Base-by-base conservation (phyloP, 768 basidiomycete genomes). In the Leccinum rimulosum region DNA sequence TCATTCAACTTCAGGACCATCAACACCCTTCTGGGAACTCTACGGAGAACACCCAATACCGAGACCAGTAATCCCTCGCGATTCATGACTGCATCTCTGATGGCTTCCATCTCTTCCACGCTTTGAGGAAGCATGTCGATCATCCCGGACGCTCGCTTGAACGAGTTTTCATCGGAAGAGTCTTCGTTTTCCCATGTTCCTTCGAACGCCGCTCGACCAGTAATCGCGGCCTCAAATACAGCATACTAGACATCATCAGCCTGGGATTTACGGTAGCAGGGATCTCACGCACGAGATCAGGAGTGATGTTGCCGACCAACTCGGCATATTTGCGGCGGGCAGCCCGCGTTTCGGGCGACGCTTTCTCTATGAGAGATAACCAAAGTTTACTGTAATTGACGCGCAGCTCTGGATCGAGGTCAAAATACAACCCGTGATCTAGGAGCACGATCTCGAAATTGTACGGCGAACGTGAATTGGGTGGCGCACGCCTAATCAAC, bases 391-490 rank as follows among this genome's bases (percentile, higher is more conserved):
- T 81, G 67, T 93, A 93, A 70, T 93, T 90, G 53, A 91, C 80
- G 25, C 95, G 85, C 5, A 98, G 76, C 45, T 87, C 79, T 19
- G 84, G 76, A 56, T 93, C 87, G 4, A 99, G 78, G 68, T 97
- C 95, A 64, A 98, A 98, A 73, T 98, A 96, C 17, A 94, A 77
- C 4, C 93, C 96, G 64, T 98, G 95, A 68, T 99, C 97, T 60
- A 99, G 78, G 1, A 98, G 80, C 27, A 93, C 95, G 53, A 98
- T 90, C 69, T 99, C 97, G 66, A 98, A 98, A 70, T 98, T 98
- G 75, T 91, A 91, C 0, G 93, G 91, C 9, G 92, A 93, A 58
- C 77, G 81, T 1, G 92, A 89, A 3, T 61, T 63, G 15, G 68
- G 63, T 7, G 82, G 80, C 6, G 88, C 83, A 1, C 89, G 86